Conservation (phyloP, 192 early-diverging fungal genomes). For the Mortierella hygrophila region DNA sequence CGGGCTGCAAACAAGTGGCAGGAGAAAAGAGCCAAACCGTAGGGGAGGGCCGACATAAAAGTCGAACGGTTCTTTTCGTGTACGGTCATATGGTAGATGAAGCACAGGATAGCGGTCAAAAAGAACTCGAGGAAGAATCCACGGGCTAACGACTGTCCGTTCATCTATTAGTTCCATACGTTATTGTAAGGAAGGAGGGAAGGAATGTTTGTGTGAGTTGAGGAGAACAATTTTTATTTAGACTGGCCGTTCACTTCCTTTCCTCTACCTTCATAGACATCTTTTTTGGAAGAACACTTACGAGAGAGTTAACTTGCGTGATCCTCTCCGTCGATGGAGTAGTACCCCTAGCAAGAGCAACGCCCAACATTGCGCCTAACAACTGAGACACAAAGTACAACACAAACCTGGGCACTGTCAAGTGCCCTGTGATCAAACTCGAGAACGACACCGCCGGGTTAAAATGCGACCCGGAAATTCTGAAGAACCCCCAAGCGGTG, state of each 20-base stretch:
- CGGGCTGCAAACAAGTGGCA: constrained; percentile 43
- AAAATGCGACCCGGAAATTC: constrained; percentile 69
- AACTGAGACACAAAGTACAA: constrained; percentile 71
- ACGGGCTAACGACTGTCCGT: constrained; percentile 33
- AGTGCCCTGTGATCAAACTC: constrained; percentile 64
- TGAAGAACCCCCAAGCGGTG: constrained; percentile 61
- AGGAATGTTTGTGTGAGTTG: background rate
- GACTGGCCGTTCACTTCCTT: background rate
- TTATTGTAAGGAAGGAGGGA: background rate
- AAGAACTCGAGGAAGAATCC: constrained; percentile 57
- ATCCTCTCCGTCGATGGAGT: constrained; percentile 10
- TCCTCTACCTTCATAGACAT: background rate
- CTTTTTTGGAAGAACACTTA: background rate
- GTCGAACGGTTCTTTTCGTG: constrained; percentile 53
- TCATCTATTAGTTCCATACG: background rate
- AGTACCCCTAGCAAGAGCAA: constrained; percentile 34
- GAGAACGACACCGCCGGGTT: constrained; percentile 75
- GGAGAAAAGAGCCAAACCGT: constrained; percentile 30
- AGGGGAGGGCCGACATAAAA: constrained; percentile 43
- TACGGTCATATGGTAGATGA: constrained; percentile 45
- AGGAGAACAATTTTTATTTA: background rate
- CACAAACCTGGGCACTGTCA: constrained; percentile 54
- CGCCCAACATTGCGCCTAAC: constrained; percentile 68
- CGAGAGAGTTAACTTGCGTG: constrained; percentile 17
- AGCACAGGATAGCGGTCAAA: constrained; percentile 39